Base-by-base conservation (phyloP, 805 yeast species). In the Sugiyamaella americana region DNA sequence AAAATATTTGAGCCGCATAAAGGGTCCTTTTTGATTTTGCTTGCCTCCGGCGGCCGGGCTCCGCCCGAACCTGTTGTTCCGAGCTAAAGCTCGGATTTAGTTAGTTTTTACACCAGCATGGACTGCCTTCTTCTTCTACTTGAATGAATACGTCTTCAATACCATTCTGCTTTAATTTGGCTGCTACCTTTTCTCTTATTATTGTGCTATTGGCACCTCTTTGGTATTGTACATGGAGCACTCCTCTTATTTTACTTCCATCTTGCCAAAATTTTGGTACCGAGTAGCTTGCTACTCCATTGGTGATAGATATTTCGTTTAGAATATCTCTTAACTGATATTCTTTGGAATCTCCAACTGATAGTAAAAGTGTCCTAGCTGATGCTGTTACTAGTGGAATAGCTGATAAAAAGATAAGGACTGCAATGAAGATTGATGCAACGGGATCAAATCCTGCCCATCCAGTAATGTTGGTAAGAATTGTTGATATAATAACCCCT, bases 261-360 rank as follows among this genome's bases (percentile, higher is more conserved):
- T 66, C 72, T 2, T 91, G 86, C 98, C 98, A 91, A 64, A 91
- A 89, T 56, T 95, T 75, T 6, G 98, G 97, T 0, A 87, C 83
- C 0, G 94, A 79, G 58, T 87, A 87, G 0, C 95, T 81, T 43
- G 81, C 78, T 2, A 91, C 85, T 1, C 97, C 98, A 4, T 84
- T 81, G 3, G 85, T 74, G 20, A 73, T 70, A 2, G 82, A 69
- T 2, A 89, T 71, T 47, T 86, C 91, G 51, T 79, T 77, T 38
- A 91, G 68, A 0, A 83, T 74, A 23, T 75, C 76, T 36, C 88
- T 74, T 4, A 91, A 69, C 37, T 70, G 64, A 47, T 73, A 73
- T 54, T 87, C 95, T 42, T 81, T 79, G 35, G 70, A 68, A 26
- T 71, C 71, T 43, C 71, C 74, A 30, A 91, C 64, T 22, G 82